Base-by-base conservation (phyloP, 805 yeast genomes). In the Limtongia smithiae region DNA sequence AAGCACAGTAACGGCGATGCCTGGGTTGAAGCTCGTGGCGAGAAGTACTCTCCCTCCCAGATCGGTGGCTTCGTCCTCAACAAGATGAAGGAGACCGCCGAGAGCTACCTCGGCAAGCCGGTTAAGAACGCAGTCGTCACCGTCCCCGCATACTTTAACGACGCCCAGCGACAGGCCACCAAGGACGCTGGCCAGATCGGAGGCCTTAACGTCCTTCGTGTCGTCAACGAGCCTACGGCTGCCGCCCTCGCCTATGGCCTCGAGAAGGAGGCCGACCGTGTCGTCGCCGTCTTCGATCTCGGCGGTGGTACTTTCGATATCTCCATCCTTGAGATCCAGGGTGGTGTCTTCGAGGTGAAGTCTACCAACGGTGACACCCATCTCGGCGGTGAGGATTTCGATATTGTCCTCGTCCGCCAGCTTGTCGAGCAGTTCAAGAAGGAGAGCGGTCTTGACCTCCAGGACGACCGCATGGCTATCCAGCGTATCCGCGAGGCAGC, bases 241-340 rank as follows among this genome's bases (percentile, higher is more conserved):
- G 93, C 96, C 58, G 96, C 96, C 57, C 76, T 88, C 65, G 96
- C 96, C 58, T 88, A 88, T 72, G 96, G 96, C 75, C 77, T 88
- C 65, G 96, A 88, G 75, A 85, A 84, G 76, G 80, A 76, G 67
- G 41, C 42, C 41, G 82, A 78, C 62, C 83, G 82, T 73, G 84
- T 85, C 56, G 95, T 89, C 63, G 97, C 97, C 56, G 97, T 89
- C 60, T 89, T 90, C 76, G 97, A 89, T 75, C 79, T 89, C 67
- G 97, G 97, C 82, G 97, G 97, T 72, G 97, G 97, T 82, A 89
- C 97, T 65, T 89, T 89, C 70, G 97, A 89, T 84, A 84, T 89
- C 73, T 89, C 97, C 63, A 86, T 89, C 69, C 79, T 89, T 68
- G 97, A 90, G 78, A 90, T 89, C 65, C 96, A 90, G 75, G 88